phyloP scores from a whole-genome alignment of 1,284 basidiomycete species.

The Marasmius sp. region DNA sequence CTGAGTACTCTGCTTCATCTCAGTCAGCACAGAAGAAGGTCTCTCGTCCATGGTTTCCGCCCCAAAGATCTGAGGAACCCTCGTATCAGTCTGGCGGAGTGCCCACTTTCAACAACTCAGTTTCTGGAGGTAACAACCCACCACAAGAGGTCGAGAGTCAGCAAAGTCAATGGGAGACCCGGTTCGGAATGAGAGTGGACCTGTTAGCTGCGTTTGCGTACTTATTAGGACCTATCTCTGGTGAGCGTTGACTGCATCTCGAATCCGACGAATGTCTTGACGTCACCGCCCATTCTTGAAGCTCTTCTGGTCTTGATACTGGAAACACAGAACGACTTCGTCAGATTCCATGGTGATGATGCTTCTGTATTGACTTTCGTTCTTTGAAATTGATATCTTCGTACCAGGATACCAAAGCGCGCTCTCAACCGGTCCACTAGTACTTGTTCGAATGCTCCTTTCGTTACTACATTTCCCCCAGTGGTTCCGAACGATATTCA shows the following conservation, averaged over 20 bases:
- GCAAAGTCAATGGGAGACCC: conserved; percentile 71
- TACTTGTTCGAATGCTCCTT: conserved; percentile 61
- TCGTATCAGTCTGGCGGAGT: conserved; percentile 75
- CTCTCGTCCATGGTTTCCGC: conserved; percentile 60
- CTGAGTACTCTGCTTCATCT: conserved; percentile 26
- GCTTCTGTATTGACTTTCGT: conserved; percentile 2
- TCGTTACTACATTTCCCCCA: conserved; percentile 49
- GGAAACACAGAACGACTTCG: conserved; percentile 79
- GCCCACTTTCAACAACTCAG: conserved; percentile 55
- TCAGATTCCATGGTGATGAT: conserved; percentile 75
- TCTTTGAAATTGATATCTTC: conserved; percentile 7
- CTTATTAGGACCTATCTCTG: conserved; percentile 71
- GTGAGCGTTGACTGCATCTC: conserved; percentile 38
- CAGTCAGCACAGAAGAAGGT: conserved; percentile 25
- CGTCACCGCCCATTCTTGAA: conserved; percentile 27
- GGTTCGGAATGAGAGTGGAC: conserved; percentile 71
- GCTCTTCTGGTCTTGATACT: conserved; percentile 69
- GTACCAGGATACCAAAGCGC: conserved; percentile 76
- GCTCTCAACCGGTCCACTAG: conserved; percentile 65
- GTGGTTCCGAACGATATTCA: conserved; percentile 47
- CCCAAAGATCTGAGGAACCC: conserved; percentile 31
- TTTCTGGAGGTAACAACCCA: conserved; percentile 37
- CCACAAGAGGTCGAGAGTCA: conserved; percentile 46
- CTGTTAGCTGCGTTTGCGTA: conserved; percentile 69
- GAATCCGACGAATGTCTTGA: background rate